These are phyloP conservation scores for Gnaphalium uliginosum DNA, from an alignment of 129 eudicot genomes.

Conservation along the genomic window DNA sequence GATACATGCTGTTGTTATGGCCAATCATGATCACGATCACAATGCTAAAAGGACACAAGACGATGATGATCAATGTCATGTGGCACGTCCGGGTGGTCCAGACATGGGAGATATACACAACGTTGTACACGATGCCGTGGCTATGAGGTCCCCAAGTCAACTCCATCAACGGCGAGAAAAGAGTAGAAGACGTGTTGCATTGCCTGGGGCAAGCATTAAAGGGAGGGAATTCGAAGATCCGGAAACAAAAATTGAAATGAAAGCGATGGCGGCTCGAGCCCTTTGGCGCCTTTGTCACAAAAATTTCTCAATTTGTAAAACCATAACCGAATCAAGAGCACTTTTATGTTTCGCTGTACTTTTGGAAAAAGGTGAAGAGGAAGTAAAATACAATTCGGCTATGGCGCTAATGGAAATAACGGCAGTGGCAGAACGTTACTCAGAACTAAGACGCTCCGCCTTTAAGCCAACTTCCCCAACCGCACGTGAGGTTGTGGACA, in stretches of 20 bases:
- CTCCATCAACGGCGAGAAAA: slow-evolving; percentile 29
- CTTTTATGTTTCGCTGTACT: slow-evolving; percentile 65
- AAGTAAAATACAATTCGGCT: slow-evolving; percentile 57
- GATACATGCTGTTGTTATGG: slow-evolving; percentile 40
- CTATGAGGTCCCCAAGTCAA: slow-evolving; percentile 23
- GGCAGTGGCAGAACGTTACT: slow-evolving; percentile 49
- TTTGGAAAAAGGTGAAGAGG: slow-evolving; percentile 59
- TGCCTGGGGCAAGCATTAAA: slow-evolving; percentile 58
- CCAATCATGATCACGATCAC: slow-evolving; percentile 22
- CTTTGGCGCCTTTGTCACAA: slow-evolving; percentile 58
- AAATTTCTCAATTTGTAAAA: slow-evolving; percentile 49
- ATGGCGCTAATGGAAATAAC: slow-evolving; percentile 76
- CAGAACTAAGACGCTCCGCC: slow-evolving; percentile 53
- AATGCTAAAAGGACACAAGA: neutral
- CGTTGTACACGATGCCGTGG: slow-evolving; percentile 35
- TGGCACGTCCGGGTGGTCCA: slow-evolving; percentile 36
- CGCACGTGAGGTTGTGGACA: slow-evolving; percentile 61
- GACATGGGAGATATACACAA: slow-evolving; percentile 32
- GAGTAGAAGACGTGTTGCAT: slow-evolving; percentile 37
- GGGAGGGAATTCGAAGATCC: slow-evolving; percentile 70
- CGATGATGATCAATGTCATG: slow-evolving; percentile 28
- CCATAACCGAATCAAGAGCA: slow-evolving; percentile 68
- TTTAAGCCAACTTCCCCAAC: slow-evolving; percentile 75
- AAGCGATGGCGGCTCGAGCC: slow-evolving; percentile 75
- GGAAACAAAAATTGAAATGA: slow-evolving; percentile 58